Evolutionary conservation across 305 asterid species (phyloP).

Genomic region (Petunia hybrid): DNA sequence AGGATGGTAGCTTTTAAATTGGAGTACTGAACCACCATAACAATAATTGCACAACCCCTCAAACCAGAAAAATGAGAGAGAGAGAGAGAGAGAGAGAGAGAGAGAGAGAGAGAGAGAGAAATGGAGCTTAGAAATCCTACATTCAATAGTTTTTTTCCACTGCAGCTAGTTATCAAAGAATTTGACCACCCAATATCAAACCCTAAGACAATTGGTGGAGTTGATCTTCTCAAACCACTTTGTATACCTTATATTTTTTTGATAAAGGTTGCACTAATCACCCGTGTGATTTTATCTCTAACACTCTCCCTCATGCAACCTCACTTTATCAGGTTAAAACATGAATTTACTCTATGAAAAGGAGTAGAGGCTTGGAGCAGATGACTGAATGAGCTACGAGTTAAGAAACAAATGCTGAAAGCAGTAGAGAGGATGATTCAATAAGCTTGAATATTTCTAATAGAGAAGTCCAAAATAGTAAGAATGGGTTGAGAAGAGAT

Average conservation of each 20-base stretch:
- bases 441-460: neutral
- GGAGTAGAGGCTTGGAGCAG: neutral
- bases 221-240: neutral
- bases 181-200: slow-evolving; percentile 17
- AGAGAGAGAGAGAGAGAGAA: neutral
- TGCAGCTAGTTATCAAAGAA: slow-evolving; percentile 14
- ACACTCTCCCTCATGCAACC: neutral
- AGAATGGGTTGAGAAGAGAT: slow-evolving; percentile 11
- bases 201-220: slow-evolving; percentile 7
- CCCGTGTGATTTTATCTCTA: neutral
- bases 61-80: neutral
- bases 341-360: neutral
- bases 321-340: neutral
- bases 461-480: neutral
- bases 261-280: neutral
- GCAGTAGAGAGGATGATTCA: neutral
- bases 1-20: slow-evolving; percentile 9
- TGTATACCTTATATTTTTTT: neutral
- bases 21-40: slow-evolving; percentile 10
- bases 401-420: neutral
- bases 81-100: neutral
- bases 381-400: slow-evolving; percentile 4
- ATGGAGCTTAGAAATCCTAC: slow-evolving; percentile 4
- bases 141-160: neutral
- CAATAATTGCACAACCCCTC: neutral